A percentile compares a stretch with the other conserved stretches of the same genome.
Conservation (phyloP, 2,329 filamentous ascomycete species). For the Fusarium zealandicum region DNA sequence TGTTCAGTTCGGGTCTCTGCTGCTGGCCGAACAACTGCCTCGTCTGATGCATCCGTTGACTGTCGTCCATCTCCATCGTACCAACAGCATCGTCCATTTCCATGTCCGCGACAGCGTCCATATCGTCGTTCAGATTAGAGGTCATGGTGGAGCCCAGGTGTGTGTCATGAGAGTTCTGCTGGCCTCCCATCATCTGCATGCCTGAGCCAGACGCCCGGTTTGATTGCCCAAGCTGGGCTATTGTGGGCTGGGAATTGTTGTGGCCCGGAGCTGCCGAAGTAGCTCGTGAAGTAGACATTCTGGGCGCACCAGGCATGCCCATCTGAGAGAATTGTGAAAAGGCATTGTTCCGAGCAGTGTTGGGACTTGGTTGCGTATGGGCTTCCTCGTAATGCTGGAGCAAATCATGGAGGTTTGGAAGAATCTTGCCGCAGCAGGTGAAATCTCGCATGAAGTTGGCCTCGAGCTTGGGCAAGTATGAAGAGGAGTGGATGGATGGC, state of each 20-base stretch:
- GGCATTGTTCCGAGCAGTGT: constrained; percentile 50
- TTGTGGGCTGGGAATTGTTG: constrained; percentile 40
- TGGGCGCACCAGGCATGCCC: constrained; percentile 44
- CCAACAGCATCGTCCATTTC: constrained; percentile 89
- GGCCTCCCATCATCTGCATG: constrained; percentile 53
- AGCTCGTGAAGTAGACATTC: constrained; percentile 46
- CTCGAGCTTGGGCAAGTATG: constrained; percentile 94
- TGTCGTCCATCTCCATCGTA: constrained; percentile 68
- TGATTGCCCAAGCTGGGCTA: constrained; percentile 47
- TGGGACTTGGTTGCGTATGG: constrained; percentile 74
- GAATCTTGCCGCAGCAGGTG: constrained; percentile 87
- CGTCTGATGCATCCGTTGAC: constrained; percentile 71
- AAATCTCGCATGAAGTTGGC: constrained; percentile 98
- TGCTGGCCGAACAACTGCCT: constrained; percentile 73
- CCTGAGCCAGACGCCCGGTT: constrained; percentile 41
- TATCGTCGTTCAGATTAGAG: constrained; percentile 61
- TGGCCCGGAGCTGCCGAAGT: constrained; percentile 43
- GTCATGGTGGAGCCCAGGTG: constrained; percentile 55
- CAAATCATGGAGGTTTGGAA: constrained; percentile 92
- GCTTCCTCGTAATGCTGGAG: constrained; percentile 96
- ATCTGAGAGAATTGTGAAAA: constrained; percentile 51
- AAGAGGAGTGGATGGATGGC: constrained; percentile 96
- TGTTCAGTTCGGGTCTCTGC: constrained; percentile 74
- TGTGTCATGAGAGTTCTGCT: constrained; percentile 42
- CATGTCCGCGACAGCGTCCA: constrained; percentile 93